Evolutionary conservation across 495 filamentous ascomycete species (phyloP).

Genomic region (Pyrenopolyporus hunteri): DNA sequence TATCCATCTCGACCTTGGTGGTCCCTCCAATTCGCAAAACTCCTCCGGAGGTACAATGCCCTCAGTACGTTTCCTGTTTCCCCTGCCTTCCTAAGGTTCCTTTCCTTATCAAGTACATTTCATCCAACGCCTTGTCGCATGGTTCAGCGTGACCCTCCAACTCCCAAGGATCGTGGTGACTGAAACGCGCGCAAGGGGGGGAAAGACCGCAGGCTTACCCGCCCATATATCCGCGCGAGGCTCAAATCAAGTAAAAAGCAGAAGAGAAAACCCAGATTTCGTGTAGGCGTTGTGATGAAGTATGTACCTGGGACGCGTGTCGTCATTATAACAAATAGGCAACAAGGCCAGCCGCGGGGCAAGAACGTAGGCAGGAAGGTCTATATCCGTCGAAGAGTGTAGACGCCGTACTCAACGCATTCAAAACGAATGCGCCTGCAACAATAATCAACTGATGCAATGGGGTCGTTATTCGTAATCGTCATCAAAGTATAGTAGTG

Average conservation of each 20-base stretch:
- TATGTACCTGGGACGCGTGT: conserved; percentile 36
- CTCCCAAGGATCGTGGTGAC: neutral
- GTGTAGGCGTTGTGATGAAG: conserved; percentile 19
- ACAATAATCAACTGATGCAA: conserved; percentile 25
- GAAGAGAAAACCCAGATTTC: conserved; percentile 28
- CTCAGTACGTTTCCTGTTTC: conserved; percentile 26
- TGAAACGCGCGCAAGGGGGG: conserved; percentile 1
- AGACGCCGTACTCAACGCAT: conserved; percentile 5
- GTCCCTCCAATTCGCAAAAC: conserved; percentile 14
- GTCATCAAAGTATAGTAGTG: conserved; percentile 28
- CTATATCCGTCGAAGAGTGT: conserved; percentile 31
- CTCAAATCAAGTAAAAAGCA: conserved; percentile 7
- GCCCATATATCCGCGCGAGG: conserved; percentile 3
- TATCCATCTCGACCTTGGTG: conserved; percentile 4
- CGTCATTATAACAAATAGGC: conserved; percentile 43
- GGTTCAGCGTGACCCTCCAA: conserved; percentile 2
- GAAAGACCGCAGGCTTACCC: neutral
- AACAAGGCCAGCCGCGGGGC: conserved; percentile 33
- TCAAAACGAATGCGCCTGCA: conserved; percentile 11
- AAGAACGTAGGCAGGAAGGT: conserved; percentile 34
- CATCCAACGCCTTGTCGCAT: conserved; percentile 33
- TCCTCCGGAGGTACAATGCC: conserved; percentile 23
- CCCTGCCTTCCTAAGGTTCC: neutral
- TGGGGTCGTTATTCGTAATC: conserved; percentile 42
- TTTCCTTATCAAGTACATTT: conserved; percentile 2